Conservation (phyloP, 2,329 filamentous ascomycete genomes). For the Xylaria hypoxylon region DNA sequence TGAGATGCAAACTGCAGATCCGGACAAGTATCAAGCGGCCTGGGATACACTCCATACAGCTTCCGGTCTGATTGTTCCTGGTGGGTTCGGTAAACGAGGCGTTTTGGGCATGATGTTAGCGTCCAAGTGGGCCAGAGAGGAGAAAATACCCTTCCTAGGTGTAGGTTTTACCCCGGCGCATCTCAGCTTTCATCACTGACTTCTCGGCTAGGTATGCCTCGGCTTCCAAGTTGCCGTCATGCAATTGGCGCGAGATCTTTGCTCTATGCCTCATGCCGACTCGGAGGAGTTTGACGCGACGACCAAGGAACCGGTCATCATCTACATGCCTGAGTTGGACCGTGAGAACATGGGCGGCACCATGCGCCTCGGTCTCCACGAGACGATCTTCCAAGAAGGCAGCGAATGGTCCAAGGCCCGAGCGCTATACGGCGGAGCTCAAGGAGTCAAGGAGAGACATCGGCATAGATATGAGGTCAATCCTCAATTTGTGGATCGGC, state of each 20-base stretch:
- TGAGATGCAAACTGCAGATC: slow-evolving; percentile 68
- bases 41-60: slow-evolving; percentile 85
- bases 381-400: slow-evolving; percentile 78
- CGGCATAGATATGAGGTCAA: slow-evolving; percentile 94
- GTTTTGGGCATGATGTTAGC: slow-evolving; percentile 91
- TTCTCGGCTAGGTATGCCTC: slow-evolving; percentile 71
- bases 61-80: slow-evolving; percentile 74
- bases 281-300: slow-evolving; percentile 67
- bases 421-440: slow-evolving; percentile 73
- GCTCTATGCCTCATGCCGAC: slow-evolving; percentile 67
- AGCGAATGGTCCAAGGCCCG: slow-evolving; percentile 84
- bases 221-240: slow-evolving; percentile 95
- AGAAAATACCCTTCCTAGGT: slow-evolving; percentile 84
- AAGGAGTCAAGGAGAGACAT: slow-evolving; percentile 77
- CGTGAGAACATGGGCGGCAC: slow-evolving; percentile 79
- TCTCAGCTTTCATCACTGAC: slow-evolving; percentile 14
- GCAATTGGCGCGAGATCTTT: slow-evolving; percentile 84
- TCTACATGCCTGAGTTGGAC: slow-evolving; percentile 87
- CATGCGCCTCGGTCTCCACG: slow-evolving; percentile 83
- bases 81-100: slow-evolving; percentile 83
- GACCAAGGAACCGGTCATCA: slow-evolving; percentile 76
- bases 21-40: slow-evolving; percentile 83
- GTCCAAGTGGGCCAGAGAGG: slow-evolving; percentile 86
- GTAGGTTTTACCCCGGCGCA: slow-evolving; percentile 20
- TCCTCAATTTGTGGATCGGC: slow-evolving; percentile 75